Evolutionary conservation across 129 eudicot species (phyloP).

Genomic region (Ambrosia trifida): DNA sequence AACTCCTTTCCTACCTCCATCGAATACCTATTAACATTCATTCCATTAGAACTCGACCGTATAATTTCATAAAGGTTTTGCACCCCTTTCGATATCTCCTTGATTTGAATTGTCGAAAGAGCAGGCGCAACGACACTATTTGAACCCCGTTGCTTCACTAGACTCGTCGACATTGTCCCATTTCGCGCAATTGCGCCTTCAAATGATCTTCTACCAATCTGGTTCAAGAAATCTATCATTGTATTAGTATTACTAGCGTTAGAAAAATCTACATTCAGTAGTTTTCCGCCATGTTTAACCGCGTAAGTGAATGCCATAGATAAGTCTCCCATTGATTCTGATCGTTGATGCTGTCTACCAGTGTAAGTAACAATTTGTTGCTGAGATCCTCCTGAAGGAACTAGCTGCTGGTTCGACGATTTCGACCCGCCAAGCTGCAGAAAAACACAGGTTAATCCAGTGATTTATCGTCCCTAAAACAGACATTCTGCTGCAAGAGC

Average conservation of each 20-base stretch:
- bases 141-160: constrained; percentile 30
- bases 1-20: constrained; percentile 73
- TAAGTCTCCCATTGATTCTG: constrained; percentile 50
- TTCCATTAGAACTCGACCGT: constrained; percentile 55
- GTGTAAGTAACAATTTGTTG: constrained; percentile 62
- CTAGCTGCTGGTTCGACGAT: constrained; percentile 34
- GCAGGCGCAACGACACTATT: constrained; percentile 38
- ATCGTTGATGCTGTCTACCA: constrained; percentile 38
- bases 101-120: constrained; percentile 60
- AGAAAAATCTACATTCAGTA: constrained; percentile 39
- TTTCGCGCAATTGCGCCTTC: constrained; percentile 26
- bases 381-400: constrained; percentile 21
- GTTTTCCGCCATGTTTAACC: constrained; percentile 56
- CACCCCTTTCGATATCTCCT: constrained; percentile 81
- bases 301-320: constrained; percentile 72
- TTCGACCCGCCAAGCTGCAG: constrained; percentile 51
- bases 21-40: constrained; percentile 46
- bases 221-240: constrained; percentile 60
- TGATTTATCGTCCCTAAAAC: neutral
- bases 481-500: no score
- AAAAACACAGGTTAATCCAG: constrained; percentile 3
- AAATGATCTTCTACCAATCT: constrained; percentile 56
- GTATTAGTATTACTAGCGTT: constrained; percentile 40
- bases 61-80: constrained; percentile 72
- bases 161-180: constrained; percentile 27